Conservation (phyloP, 2,329 filamentous ascomycete species). For the Tothia fuscella region DNA sequence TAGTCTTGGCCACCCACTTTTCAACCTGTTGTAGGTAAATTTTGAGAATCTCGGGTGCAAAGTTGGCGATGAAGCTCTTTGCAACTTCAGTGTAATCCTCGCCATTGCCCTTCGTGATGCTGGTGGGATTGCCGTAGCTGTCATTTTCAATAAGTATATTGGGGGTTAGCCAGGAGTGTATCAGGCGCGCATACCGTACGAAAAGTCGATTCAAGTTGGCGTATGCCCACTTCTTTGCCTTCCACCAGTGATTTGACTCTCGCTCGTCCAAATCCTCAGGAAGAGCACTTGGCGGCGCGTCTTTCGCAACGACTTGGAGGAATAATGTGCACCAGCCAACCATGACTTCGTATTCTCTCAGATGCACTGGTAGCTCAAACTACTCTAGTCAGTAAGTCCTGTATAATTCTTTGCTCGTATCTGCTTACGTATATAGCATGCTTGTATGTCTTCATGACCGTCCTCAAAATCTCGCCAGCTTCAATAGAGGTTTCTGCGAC, state of each 20-base stretch:
- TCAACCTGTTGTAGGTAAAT: conserved; percentile 91
- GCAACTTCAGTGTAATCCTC: conserved; percentile 72
- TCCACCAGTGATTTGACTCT: conserved; percentile 97
- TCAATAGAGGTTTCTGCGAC: conserved; percentile 87
- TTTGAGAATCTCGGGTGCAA: conserved; percentile 93
- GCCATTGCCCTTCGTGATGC: conserved; percentile 59
- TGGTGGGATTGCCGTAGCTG: conserved; percentile 81
- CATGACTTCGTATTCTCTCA: conserved; percentile 71
- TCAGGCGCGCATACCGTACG: conserved; percentile 73
- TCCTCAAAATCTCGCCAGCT: conserved; percentile 90
- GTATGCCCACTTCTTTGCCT: conserved; percentile 99
- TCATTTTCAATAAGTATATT: conserved; percentile 2
- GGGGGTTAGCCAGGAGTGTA: conserved; percentile 7
- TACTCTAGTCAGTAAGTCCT: conserved; percentile 29
- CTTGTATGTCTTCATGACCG: conserved; percentile 94
- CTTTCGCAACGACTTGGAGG: conserved; percentile 76
- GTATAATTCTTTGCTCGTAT: conserved; percentile 12
- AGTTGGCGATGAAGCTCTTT: conserved; percentile 79
- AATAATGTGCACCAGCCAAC: conserved; percentile 96
- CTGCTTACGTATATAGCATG: conserved; percentile 83
- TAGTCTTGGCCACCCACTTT: conserved; percentile 89
- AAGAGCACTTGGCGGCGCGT: conserved; percentile 68
- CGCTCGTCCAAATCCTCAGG: conserved; percentile 70
- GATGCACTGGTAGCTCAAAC: conserved; percentile 72
- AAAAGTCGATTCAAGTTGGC: conserved; percentile 94